phyloP scores from a whole-genome alignment of 441 rosid species.

The Gossypium laxum region DNA sequence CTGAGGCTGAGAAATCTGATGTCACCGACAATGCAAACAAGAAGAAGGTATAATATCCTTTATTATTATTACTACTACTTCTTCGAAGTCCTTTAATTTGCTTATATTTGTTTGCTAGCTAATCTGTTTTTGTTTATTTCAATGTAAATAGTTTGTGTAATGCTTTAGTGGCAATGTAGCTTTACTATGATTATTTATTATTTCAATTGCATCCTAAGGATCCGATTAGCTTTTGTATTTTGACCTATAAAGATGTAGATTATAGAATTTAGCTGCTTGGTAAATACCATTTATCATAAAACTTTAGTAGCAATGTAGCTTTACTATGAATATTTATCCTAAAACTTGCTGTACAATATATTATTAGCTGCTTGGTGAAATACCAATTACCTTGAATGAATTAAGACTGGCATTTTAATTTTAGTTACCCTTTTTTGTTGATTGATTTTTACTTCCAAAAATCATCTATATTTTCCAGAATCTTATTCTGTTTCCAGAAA shows the following conservation, averaged over 20 bases:
- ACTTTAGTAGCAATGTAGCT: background rate
- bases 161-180: background rate
- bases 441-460: background rate
- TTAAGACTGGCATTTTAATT: background rate
- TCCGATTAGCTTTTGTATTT: background rate
- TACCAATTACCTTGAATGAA: background rate
- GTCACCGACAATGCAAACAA: slow-evolving; percentile 37
- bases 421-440: background rate
- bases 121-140: background rate
- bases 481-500: background rate
- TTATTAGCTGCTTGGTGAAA: background rate
- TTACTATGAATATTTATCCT: background rate
- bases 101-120: background rate
- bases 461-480: background rate
- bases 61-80: too few species aligned
- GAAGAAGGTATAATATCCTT: slow-evolving; percentile 31
- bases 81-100: background rate
- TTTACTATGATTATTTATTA: background rate
- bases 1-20: slow-evolving; percentile 72
- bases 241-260: background rate
- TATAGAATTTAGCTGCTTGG: background rate
- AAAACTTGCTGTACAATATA: background rate
- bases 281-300: background rate
- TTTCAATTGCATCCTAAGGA: background rate
- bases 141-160: background rate